phyloP scores from a whole-genome alignment of 2,329 filamentous ascomycete genomes.

The Domatiomyces catenatus region DNA sequence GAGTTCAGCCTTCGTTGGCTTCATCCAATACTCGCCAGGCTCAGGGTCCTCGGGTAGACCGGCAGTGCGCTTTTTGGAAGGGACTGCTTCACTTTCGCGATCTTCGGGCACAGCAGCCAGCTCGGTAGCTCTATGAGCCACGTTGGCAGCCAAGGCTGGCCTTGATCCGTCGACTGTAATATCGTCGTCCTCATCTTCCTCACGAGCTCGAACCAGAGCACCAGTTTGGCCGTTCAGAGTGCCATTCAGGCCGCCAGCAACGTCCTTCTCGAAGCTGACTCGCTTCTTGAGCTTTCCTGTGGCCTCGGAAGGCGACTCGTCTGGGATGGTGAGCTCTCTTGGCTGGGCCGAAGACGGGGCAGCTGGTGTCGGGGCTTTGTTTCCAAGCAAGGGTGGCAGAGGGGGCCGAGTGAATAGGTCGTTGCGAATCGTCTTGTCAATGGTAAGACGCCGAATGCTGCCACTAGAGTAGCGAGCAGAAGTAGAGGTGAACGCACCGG shows the following conservation, averaged over 20 bases:
- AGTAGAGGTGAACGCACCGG: conserved; percentile 66
- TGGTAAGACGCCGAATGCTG: conserved; percentile 78
- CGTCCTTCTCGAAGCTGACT: conserved; percentile 75
- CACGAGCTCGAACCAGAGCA: conserved; percentile 40
- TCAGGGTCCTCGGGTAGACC: conserved; percentile 32
- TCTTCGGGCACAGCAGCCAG: conserved; percentile 61
- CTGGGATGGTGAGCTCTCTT: conserved; percentile 32
- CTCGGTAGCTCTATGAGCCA: conserved; percentile 46
- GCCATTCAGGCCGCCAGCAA: conserved; percentile 28
- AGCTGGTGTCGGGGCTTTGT: conserved; percentile 21
- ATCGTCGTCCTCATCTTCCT: conserved; percentile 21
- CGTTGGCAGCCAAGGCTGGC: conserved; percentile 26
- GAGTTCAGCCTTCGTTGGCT: conserved; percentile 58
- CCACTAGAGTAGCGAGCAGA: conserved; percentile 49
- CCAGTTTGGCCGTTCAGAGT: conserved; percentile 27
- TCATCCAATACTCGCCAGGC: conserved; percentile 75
- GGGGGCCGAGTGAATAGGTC: conserved; percentile 38
- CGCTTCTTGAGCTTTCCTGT: conserved; percentile 51
- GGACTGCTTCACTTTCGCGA: conserved; percentile 30
- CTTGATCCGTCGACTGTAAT: conserved; percentile 31
- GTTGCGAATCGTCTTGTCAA: conserved; percentile 70
- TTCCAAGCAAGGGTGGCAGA: conserved; percentile 17
- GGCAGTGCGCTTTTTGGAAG: conserved; percentile 18
- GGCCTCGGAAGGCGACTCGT: conserved; percentile 15
- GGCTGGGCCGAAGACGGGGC: conserved; percentile 21